Base-by-base conservation (phyloP, 164 flowering plant species). In the Saururus chinensis region DNA sequence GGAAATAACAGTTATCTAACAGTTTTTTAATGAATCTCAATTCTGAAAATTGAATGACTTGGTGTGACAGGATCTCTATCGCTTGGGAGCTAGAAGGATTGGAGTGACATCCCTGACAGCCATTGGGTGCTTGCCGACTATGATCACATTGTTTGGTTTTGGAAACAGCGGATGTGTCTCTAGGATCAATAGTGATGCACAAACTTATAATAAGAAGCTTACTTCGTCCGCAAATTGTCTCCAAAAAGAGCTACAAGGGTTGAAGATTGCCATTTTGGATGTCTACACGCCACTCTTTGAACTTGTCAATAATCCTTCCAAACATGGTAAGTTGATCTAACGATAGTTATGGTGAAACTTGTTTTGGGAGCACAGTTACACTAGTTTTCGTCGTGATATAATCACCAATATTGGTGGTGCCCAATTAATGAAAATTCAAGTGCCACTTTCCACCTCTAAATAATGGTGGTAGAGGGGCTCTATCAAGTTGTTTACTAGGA, bases 51-150 rank as follows among this genome's bases (percentile, higher is more conserved):
- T n/a, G n/a, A n/a, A n/a, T n/a, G n/a, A 45, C 17, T 45, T 45
- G 11, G 14, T 12, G 17, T 45, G 49, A 45, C 17, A 45, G 49
- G 49, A 45, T 45, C 66, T 88, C 67, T 78, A 92, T 70, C 82
- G 81, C 0, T 58, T 77, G 63, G 98, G 98, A 57, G 98, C 87
- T 0, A 82, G 98, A 70, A 85, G 74, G 68, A 76, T 90, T 58
- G 98, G 98, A 12, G 96, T 80, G 58, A 88, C 92, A 51, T 82
- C 93, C 42, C 87, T 92, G 0, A 88, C 95, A 30, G 96, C 97
- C 53, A 24, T 85, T 68, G 98, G 98, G 30, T 92, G 96, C 68
- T 67, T 90, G 40, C 98, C 98, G 14, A 79, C 76, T 4, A 74
- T 88, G 26, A 81, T 74, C 42, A 86, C 98, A 7, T 45, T 89